Percentiles rank a stretch among this genome's conserved stretches.
phyloP scores from a whole-genome alignment of 331 rosid species.

The Quercus lobata region DNA sequence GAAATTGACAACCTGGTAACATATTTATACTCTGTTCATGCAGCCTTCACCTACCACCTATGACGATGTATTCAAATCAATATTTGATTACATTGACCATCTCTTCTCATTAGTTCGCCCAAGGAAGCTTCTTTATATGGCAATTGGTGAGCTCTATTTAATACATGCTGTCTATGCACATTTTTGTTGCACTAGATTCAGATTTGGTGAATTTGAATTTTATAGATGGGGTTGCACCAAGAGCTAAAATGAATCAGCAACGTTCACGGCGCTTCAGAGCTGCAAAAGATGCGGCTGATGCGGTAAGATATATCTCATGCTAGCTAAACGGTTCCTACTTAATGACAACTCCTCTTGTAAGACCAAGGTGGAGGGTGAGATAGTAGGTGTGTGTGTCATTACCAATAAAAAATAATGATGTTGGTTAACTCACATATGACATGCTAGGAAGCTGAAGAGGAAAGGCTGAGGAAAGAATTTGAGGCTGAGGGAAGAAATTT shows the following conservation, averaged over 20 bases:
- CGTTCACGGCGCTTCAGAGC: slow-evolving; percentile 96
- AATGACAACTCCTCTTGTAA: background rate
- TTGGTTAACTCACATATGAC: background rate
- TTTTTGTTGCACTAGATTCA: background rate
- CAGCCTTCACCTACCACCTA: slow-evolving; percentile 89
- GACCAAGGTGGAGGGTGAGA: too few species aligned
- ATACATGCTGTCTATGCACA: background rate
- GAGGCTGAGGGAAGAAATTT: slow-evolving; percentile 53
- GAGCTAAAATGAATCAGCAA: slow-evolving; percentile 99
- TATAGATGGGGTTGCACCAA: slow-evolving; percentile 96
- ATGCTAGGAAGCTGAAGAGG: slow-evolving; percentile 93
- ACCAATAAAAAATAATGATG: too few species aligned
- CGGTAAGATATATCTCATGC: slow-evolving; percentile 43
- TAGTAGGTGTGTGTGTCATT: too few species aligned
- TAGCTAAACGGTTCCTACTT: slow-evolving; percentile 10
- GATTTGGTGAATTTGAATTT: background rate
- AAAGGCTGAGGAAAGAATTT: slow-evolving; percentile 69
- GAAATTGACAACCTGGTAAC: background rate
- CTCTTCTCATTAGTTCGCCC: slow-evolving; percentile 90
- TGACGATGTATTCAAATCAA: slow-evolving; percentile 70
- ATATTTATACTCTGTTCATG: slow-evolving; percentile 18
- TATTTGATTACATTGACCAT: slow-evolving; percentile 87
- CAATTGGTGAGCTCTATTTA: slow-evolving; percentile 63
- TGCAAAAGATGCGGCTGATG: slow-evolving; percentile 97
- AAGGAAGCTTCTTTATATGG: slow-evolving; percentile 89